Conservation (phyloP, 257 asterid species). For the Capsicum chinense region DNA sequence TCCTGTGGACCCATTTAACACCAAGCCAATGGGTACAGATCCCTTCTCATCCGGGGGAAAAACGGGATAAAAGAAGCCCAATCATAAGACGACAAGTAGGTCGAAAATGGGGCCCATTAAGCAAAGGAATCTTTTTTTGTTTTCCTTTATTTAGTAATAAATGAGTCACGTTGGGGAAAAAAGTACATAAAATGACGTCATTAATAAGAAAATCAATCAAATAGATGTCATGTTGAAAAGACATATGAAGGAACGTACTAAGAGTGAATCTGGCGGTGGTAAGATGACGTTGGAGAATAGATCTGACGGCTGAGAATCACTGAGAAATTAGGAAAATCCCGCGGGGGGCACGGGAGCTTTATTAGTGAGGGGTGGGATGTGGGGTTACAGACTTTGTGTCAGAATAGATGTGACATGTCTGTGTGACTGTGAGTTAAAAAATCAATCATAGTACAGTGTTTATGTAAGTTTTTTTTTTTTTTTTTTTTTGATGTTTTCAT, state of each 20-base stretch:
- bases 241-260: slow-evolving; percentile 28
- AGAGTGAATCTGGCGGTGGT: slow-evolving; percentile 17
- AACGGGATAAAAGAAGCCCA: neutral
- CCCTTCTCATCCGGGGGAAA: neutral
- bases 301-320: slow-evolving; percentile 39
- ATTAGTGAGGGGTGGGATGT: neutral
- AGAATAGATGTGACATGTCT: neutral
- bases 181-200: slow-evolving; percentile 25
- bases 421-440: neutral
- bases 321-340: slow-evolving; percentile 47
- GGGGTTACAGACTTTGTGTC: neutral
- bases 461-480: neutral
- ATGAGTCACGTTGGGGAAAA: neutral
- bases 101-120: neutral
- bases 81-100: neutral
- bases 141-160: slow-evolving; percentile 17
- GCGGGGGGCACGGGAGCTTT: slow-evolving; percentile 76
- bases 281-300: slow-evolving; percentile 38
- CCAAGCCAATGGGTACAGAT: neutral
- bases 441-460: slow-evolving; percentile 22
- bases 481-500: neutral
- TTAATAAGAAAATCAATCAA: slow-evolving; percentile 13
- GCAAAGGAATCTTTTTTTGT: slow-evolving; percentile 13
- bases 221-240: slow-evolving; percentile 29
- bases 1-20: neutral